Evolutionary conservation across 2,329 filamentous ascomycete species (phyloP).

Genomic region (Aspergillus vadensis): DNA sequence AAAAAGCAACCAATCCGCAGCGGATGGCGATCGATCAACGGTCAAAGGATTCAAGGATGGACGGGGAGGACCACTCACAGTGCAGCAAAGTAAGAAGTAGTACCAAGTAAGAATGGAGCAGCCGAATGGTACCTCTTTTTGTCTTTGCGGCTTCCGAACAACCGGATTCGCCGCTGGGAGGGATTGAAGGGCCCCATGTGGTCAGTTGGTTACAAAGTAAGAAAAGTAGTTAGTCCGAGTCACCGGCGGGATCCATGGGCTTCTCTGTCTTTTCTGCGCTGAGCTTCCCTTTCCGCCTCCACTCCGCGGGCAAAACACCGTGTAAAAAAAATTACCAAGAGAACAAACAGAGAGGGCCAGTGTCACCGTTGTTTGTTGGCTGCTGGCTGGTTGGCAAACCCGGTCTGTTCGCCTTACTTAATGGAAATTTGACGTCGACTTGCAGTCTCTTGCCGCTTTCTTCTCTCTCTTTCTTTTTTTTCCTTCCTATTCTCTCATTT

Average conservation of each 20-base stretch:
- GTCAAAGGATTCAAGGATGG: neutral
- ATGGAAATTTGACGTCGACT: conserved; percentile 10
- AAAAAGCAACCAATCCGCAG: neutral
- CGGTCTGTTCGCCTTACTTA: conserved; percentile 7
- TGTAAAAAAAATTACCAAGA: neutral
- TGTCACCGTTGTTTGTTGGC: neutral
- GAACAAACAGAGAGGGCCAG: neutral
- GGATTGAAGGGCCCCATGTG: neutral
- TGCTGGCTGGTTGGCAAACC: neutral
- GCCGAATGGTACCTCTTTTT: neutral
- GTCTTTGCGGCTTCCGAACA: neutral
- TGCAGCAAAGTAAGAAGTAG: too few relatives aligned
- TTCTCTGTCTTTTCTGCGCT: neutral
- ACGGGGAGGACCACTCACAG: too few relatives aligned
- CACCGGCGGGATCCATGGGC: neutral
- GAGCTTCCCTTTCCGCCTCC: neutral
- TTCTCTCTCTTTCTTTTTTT: conserved; percentile 3
- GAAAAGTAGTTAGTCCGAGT: neutral
- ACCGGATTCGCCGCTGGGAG: neutral
- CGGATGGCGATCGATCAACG: neutral
- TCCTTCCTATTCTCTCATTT: neutral
- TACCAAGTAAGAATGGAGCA: neutral
- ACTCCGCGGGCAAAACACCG: neutral
- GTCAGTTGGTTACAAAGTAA: neutral
- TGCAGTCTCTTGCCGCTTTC: neutral